A percentile compares a stretch with the other conserved stretches of the same genome.
These are phyloP conservation scores for Millerozyma miso DNA, from an alignment of 805 yeast species.

Conservation along the genomic window DNA sequence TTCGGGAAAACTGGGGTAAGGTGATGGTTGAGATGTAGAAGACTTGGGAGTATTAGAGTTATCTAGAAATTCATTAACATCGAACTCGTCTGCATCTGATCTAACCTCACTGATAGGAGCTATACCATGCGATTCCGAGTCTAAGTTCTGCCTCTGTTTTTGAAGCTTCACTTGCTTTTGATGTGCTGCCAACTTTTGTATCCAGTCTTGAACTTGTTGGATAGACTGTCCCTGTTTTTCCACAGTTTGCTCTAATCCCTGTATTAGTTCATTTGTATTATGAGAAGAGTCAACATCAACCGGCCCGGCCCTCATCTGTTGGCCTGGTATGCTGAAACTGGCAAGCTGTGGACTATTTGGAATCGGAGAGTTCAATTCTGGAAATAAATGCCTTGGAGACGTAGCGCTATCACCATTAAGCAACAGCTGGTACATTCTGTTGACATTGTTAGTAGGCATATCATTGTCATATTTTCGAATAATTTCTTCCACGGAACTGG, in stretches of 20 bases:
- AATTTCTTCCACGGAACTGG: constrained; percentile 25
- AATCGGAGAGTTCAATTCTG: constrained; percentile 22
- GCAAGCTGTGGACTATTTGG: constrained; percentile 5
- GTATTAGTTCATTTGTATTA: constrained; percentile 15
- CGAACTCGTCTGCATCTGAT: constrained; percentile 23
- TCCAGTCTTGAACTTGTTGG: constrained; percentile 56
- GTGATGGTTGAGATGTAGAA: constrained; percentile 2
- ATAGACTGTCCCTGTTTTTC: constrained; percentile 48
- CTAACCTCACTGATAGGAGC: constrained; percentile 1
- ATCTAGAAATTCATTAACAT: constrained; percentile 28
- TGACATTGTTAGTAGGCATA: constrained; percentile 14
- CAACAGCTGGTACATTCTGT: constrained; percentile 29
- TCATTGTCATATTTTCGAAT: constrained; percentile 20
- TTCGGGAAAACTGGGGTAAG: constrained; percentile 4
- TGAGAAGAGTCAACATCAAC: constrained; percentile 3
- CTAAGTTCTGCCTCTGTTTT: constrained; percentile 11
- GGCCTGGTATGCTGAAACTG: constrained; percentile 4
- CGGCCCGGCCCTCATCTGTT: constrained; percentile 2
- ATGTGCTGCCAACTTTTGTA: constrained; percentile 31
- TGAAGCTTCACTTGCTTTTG: constrained; percentile 17
- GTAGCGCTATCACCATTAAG: constrained; percentile 21
- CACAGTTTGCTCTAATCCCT: constrained; percentile 45
- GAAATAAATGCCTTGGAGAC: constrained; percentile 31
- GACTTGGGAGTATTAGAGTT: constrained; percentile 6
- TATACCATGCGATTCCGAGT: neutral